phyloP scores from a whole-genome alignment of 2,329 filamentous ascomycete species.

The Setomelanomma holmii region DNA sequence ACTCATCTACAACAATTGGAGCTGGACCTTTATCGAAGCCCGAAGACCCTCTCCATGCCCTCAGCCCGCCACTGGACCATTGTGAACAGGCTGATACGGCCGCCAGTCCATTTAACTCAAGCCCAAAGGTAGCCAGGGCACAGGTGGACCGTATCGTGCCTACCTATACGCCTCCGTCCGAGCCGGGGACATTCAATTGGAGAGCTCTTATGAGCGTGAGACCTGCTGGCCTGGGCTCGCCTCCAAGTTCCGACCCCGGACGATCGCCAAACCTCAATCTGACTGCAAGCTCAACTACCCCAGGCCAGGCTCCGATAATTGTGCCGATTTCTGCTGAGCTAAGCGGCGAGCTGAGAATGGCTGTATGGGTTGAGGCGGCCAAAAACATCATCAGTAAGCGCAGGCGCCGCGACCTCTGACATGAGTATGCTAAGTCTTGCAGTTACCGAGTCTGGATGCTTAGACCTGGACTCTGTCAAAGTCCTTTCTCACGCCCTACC shows the following conservation, averaged over 20 bases:
- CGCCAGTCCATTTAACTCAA: conserved; percentile 20
- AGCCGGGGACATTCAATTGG: conserved; percentile 52
- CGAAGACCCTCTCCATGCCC: conserved; percentile 50
- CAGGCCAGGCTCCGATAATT: conserved; percentile 33
- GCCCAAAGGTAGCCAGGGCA: conserved; percentile 30
- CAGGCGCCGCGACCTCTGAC: background rate
- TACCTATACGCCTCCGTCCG: conserved; percentile 55
- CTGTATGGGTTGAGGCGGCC: conserved; percentile 39
- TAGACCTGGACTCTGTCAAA: conserved; percentile 55
- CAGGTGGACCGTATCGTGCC: conserved; percentile 47
- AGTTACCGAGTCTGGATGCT: conserved; percentile 43
- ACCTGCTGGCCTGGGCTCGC: conserved; percentile 48
- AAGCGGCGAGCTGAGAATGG: conserved; percentile 33
- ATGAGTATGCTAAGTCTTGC: conserved; percentile 12
- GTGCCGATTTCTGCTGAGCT: conserved; percentile 32
- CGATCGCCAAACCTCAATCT: conserved; percentile 35
- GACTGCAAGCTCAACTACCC: conserved; percentile 25
- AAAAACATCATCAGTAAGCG: conserved; percentile 45
- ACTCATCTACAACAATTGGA: conserved; percentile 38
- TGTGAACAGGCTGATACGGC: conserved; percentile 25
- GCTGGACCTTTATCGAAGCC: conserved; percentile 49
- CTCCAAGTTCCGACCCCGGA: conserved; percentile 48
- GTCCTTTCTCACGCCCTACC: conserved; percentile 68
- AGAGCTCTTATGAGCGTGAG: conserved; percentile 45
- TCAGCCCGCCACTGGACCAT: conserved; percentile 40